A percentile compares a stretch with the other conserved stretches of the same genome.
Conservation (phyloP, 1,284 basidiomycete species). For the Melampsora larici-populina region DNA sequence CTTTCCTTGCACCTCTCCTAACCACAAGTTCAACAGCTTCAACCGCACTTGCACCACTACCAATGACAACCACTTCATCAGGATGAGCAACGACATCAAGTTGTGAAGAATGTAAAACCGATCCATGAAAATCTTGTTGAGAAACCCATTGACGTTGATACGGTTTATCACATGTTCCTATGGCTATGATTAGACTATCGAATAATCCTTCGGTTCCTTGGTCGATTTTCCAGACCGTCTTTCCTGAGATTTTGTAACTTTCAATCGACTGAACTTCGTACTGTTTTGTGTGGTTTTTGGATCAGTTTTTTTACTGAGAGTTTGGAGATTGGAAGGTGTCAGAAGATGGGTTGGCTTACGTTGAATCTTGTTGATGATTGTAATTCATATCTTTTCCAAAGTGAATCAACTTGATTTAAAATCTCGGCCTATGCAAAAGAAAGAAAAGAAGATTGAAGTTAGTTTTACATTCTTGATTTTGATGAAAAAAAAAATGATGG, state of each 20-base stretch:
- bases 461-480: too few species aligned
- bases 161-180: conserved; percentile 22
- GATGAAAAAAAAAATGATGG: too few species aligned
- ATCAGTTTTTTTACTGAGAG: too few species aligned
- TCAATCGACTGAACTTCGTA: background rate
- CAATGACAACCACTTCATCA: conserved; percentile 21
- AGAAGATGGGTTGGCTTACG: conserved; percentile 1
- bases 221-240: conserved; percentile 17
- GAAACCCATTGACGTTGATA: conserved; percentile 3
- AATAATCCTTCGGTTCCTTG: conserved; percentile 14
- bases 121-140: conserved; percentile 1
- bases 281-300: conserved; percentile 14
- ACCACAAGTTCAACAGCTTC: conserved; percentile 38
- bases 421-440: conserved; percentile 19
- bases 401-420: conserved; percentile 14
- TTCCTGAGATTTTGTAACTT: background rate
- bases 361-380: conserved; percentile 19
- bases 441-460: background rate
- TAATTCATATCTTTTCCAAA: conserved; percentile 33
- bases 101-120: conserved; percentile 31
- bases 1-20: conserved; percentile 10
- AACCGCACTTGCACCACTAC: conserved; percentile 41
- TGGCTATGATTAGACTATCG: conserved; percentile 24
- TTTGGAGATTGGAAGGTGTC: background rate
- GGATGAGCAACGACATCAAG: conserved; percentile 16